Percentiles rank a stretch among this genome's conserved stretches.
These are phyloP conservation scores for Gryganskiella cystojenkinii DNA, from an alignment of 192 early-diverging fungal species.

Conservation along the genomic window DNA sequence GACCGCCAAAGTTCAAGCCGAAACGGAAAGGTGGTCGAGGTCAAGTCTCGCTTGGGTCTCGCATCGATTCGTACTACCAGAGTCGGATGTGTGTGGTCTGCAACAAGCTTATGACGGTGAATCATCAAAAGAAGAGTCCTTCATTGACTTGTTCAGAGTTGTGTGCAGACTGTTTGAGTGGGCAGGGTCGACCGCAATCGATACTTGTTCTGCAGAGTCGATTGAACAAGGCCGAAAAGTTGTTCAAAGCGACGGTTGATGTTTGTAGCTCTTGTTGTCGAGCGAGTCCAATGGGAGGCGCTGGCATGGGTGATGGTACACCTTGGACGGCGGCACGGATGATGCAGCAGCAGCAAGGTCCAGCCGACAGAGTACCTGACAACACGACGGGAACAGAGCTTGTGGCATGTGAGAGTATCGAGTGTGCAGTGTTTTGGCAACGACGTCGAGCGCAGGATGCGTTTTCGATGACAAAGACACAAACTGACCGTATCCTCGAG, in stretches of 20 bases:
- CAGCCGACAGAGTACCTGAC: no score
- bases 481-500: constrained; percentile 8
- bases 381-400: constrained; percentile 22
- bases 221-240: constrained; percentile 27
- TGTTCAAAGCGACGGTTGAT: constrained; percentile 23
- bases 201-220: constrained; percentile 20
- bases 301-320: constrained; percentile 1
- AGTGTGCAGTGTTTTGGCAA: constrained; percentile 44
- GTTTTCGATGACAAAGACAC: not conserved
- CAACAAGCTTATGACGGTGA: constrained; percentile 42
- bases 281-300: constrained; percentile 4
- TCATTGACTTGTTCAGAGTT: not conserved
- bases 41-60: constrained; percentile 29
- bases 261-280: constrained; percentile 48
- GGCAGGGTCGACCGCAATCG: constrained; percentile 4
- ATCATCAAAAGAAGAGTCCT: not conserved
- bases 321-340: not conserved
- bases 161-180: constrained; percentile 26
- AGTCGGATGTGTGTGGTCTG: constrained; percentile 74
- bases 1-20: constrained; percentile 24
- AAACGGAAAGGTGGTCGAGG: constrained; percentile 30
- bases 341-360: not conserved
- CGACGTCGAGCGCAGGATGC: constrained; percentile 28
- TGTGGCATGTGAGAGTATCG: constrained; percentile 49
- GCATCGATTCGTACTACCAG: constrained; percentile 80